These are phyloP conservation scores for Kodamaea sp. DNA, from an alignment of 1,139 yeast species.

Conservation along the genomic window DNA sequence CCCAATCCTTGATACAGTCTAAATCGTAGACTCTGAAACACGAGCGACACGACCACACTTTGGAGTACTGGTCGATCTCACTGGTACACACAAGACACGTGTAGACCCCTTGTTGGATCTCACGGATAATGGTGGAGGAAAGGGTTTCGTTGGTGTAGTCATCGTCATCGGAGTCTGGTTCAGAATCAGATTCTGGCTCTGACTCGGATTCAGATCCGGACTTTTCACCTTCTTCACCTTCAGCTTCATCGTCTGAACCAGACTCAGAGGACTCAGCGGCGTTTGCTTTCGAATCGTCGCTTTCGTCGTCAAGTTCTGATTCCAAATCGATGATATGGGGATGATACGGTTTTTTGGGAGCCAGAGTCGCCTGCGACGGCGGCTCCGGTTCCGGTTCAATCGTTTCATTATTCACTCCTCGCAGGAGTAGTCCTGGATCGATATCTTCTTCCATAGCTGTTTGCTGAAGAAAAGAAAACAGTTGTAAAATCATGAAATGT, in stretches of 20 bases:
- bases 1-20: slow-evolving; percentile 83
- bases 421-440: slow-evolving; percentile 6
- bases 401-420: slow-evolving; percentile 1
- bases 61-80: slow-evolving; percentile 67
- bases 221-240: neutral
- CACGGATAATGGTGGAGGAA: slow-evolving; percentile 45
- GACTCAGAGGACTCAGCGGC: slow-evolving; percentile 7
- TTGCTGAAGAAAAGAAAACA: neutral
- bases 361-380: neutral
- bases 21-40: slow-evolving; percentile 83
- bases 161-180: slow-evolving; percentile 8
- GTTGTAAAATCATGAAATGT: neutral
- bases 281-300: slow-evolving; percentile 8
- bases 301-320: slow-evolving; percentile 15
- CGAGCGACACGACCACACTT: slow-evolving; percentile 70
- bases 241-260: slow-evolving; percentile 3
- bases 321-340: slow-evolving; percentile 18
- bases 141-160: slow-evolving; percentile 36
- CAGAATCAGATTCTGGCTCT: slow-evolving; percentile 7
- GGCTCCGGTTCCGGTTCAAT: slow-evolving; percentile 1
- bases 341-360: slow-evolving; percentile 8
- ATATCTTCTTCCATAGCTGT: slow-evolving; percentile 8
- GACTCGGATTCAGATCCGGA: slow-evolving; percentile 5
- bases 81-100: slow-evolving; percentile 83
- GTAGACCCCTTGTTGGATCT: slow-evolving; percentile 68